Percentiles rank a stretch among this genome's conserved stretches.
Conservation (phyloP, 2,329 filamentous ascomycete species). For the Coniosporium tulheliwenetii region DNA sequence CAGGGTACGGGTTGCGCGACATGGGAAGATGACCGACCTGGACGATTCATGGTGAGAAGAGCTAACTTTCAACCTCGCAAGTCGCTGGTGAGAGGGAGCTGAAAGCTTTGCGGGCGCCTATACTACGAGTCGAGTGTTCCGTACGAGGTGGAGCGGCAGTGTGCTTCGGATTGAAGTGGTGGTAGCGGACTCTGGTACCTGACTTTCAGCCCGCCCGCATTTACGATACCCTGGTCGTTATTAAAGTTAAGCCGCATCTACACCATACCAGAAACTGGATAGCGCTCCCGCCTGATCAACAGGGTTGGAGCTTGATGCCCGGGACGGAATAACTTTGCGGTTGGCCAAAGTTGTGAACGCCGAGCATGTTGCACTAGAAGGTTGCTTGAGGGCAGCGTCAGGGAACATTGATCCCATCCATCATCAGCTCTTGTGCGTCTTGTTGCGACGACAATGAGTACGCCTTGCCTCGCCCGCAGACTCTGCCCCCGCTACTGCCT, state of each 20-base stretch:
- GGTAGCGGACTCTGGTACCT: neutral
- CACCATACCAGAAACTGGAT: too few relatives aligned
- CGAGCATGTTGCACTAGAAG: too few relatives aligned
- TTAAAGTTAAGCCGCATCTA: too few relatives aligned
- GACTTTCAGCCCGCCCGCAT: neutral
- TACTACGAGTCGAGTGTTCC: neutral
- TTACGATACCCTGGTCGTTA: neutral
- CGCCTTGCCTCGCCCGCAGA: neutral
- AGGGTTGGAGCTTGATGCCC: too few relatives aligned
- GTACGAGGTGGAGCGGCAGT: neutral
- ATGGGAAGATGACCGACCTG: slow-evolving; percentile 24
- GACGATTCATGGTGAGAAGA: slow-evolving; percentile 26
- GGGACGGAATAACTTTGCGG: too few relatives aligned
- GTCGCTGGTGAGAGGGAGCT: neutral
- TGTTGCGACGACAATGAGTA: neutral
- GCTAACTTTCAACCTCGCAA: neutral
- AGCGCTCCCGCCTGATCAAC: too few relatives aligned
- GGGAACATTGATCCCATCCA: neutral
- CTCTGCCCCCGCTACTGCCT: neutral
- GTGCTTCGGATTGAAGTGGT: neutral
- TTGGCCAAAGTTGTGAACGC: too few relatives aligned
- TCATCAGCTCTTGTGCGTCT: neutral
- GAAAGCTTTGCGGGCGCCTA: neutral
- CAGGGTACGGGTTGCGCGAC: slow-evolving; percentile 9
- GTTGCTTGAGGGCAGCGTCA: neutral